Base-by-base conservation (phyloP, 345 rosid genomes). In the Corchorus capsularis region DNA sequence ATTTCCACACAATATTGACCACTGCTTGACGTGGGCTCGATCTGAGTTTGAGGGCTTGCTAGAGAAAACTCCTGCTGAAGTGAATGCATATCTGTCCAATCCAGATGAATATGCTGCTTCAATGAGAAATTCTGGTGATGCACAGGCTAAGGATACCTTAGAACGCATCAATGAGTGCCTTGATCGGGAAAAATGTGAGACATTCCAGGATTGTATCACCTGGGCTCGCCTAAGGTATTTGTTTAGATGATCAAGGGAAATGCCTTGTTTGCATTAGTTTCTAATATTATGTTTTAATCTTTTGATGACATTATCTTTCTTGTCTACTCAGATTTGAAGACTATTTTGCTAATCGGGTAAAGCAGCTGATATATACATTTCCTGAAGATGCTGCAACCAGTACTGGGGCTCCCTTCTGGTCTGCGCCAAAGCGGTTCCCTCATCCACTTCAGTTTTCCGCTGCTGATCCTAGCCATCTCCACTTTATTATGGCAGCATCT, bases 21-120 rank as follows among this genome's bases (percentile, higher is more conserved):
- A 94, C 78, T 94, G 99, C 85, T 79, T 94, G 78, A 93, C 99
- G 47, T 94, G 99, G 99, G 98, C 98, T 76, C 94, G 97, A 62
- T 94, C 99, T 37, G 99, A 95, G 83, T 95, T 95, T 78, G 99
- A 95, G 86, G 99, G 99, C 81, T 83, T 93, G 73, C 89, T 93
- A 65, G 99, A 95, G 90, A 95, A 93, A 86, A 90, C 91, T 79
- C 99, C 99, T 0, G 86, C 98, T 6, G 99, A 95, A 86, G 98
- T 90, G 70, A 93, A 93, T 86, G 95, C 98, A 4, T 95, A 88
- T 82, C 83, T 95, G 15, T 87, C 96, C 64, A 88, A 86, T 79
- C 93, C 96, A 3, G 85, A n/a, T 55, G 98, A 91, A 75, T 95
- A 93, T 82, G 79, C 89, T 37, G 75, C 86, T 77, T 81, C 88